Base-by-base conservation (phyloP, 768 basidiomycete genomes). In the Amanita rimosa region DNA sequence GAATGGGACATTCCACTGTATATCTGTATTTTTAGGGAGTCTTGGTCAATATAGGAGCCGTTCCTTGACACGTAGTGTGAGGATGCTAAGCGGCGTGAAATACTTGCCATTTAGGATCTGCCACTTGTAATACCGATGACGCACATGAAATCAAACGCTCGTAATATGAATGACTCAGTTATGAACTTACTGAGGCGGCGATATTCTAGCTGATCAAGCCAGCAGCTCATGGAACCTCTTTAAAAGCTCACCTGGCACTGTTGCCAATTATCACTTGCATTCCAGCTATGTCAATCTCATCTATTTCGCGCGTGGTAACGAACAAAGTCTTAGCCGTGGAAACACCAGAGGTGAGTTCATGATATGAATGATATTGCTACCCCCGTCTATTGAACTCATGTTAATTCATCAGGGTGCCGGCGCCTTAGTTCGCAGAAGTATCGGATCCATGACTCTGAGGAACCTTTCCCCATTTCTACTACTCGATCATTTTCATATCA, bases 401-500 rank as follows among this genome's bases (percentile, higher is more conserved):
- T 31, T 27, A 10, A 13, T 24, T 21, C 8, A 13, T 27, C 50
- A 86, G 83, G 90, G 93, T 7, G 84, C 67, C 2, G 90, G 90
- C 5, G 93, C 85, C 14, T 69, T 73, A 44, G 95, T 97, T 17
- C 75, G 92, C 50, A 73, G 95, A 43, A 87, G 84, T 36, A 96
- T 97, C 53, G 95, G 95, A 6, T 75, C 81, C 3, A 67, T 69
- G 64, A 69, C 62, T 39, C 69, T 97, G 33, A 72, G 81, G 44
- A 96, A 93, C 61, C 66, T 96, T 35, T 83, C 85, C 0, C 94
- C 94, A 0, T 97, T 97, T 72, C 72, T 97, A 46, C 82, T 97
- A 85, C 68, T 89, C 9, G 86, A 90, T 60, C 83, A 93, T 59
- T 90, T 90, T 59, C 78, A 81, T 57, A 74, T 86, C 48, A 64